A percentile compares a stretch with the other conserved stretches of the same genome.
Conservation (phyloP, 1,139 yeast genomes). For the Hyphopichia khmerensis region DNA sequence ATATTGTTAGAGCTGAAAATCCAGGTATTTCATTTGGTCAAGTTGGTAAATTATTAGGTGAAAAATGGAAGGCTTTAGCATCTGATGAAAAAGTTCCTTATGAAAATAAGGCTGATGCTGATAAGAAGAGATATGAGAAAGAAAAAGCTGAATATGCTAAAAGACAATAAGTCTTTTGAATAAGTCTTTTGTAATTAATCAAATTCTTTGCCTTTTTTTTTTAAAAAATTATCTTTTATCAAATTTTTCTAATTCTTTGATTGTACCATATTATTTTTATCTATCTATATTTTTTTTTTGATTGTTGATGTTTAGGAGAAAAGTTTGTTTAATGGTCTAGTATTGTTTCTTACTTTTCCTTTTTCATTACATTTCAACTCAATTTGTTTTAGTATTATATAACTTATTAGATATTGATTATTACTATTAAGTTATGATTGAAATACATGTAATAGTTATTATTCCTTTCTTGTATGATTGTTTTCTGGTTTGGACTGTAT, state of each 20-base stretch:
- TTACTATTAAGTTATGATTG: too few relatives aligned
- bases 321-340: too few relatives aligned
- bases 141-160: constrained; percentile 88
- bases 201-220: too few relatives aligned
- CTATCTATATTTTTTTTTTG: neutral
- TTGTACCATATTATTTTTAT: constrained; percentile 14
- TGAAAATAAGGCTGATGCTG: constrained; percentile 90
- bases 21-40: constrained; percentile 93
- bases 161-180: constrained; percentile 27
- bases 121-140: constrained; percentile 95
- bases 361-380: too few relatives aligned
- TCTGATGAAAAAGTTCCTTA: constrained; percentile 84
- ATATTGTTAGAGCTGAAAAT: constrained; percentile 88
- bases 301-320: neutral
- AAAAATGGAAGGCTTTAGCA: constrained; percentile 88
- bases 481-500: too few relatives aligned
- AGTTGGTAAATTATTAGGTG: constrained; percentile 90
- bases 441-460: too few relatives aligned
- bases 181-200: too few relatives aligned
- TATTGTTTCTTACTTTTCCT: too few relatives aligned
- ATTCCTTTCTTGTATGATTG: too few relatives aligned
- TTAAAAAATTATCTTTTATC: constrained; percentile 2
- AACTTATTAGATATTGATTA: too few relatives aligned
- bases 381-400: too few relatives aligned
- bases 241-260: constrained; percentile 1